Evolutionary conservation across 139 green algal species (phyloP).

Genomic region (Bryopsis sp.): DNA sequence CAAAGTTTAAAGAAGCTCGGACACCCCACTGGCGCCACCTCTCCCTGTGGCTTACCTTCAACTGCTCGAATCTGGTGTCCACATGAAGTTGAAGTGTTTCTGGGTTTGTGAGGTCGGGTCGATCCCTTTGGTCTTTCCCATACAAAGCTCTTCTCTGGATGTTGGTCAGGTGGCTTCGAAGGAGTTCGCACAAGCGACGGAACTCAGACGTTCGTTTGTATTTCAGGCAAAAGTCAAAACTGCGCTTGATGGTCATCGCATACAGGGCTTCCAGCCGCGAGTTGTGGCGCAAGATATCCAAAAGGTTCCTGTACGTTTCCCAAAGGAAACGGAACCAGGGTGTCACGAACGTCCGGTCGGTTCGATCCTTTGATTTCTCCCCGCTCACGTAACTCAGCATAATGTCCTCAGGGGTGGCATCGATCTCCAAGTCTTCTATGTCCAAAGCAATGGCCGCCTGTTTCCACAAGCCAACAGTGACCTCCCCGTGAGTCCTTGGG

Average conservation of each 20-base stretch:
- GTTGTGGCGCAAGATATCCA: slow-evolving; percentile 98
- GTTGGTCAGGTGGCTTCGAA: slow-evolving; percentile 94
- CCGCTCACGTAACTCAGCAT: slow-evolving; percentile 93
- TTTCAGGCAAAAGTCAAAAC: slow-evolving; percentile 87
- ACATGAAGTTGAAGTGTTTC: slow-evolving; percentile 88
- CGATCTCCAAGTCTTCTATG: slow-evolving; percentile 91
- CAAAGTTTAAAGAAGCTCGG: too few species aligned
- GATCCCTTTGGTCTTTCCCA: slow-evolving; percentile 56
- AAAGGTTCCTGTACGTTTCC: slow-evolving; percentile 91
- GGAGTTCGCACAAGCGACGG: slow-evolving; percentile 93
- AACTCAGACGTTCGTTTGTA: slow-evolving; percentile 98
- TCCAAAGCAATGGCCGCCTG: slow-evolving; percentile 54
- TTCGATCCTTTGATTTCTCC: slow-evolving; percentile 86
- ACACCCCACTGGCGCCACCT: background rate
- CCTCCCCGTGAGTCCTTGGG: background rate
- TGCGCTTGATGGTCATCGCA: slow-evolving; percentile 67
- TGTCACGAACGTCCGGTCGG: slow-evolving; percentile 92
- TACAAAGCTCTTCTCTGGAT: slow-evolving; percentile 50
- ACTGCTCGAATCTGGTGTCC: slow-evolving; percentile 96
- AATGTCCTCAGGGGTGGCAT: slow-evolving; percentile 91
- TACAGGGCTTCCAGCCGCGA: slow-evolving; percentile 93
- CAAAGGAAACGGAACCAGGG: slow-evolving; percentile 99
- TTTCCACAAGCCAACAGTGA: background rate
- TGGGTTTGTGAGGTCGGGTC: slow-evolving; percentile 79
- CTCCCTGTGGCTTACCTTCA: slow-evolving; percentile 56